These are phyloP conservation scores for Microthyrium microscopicum DNA, from an alignment of 2,329 filamentous ascomycete genomes.

Conservation along the genomic window DNA sequence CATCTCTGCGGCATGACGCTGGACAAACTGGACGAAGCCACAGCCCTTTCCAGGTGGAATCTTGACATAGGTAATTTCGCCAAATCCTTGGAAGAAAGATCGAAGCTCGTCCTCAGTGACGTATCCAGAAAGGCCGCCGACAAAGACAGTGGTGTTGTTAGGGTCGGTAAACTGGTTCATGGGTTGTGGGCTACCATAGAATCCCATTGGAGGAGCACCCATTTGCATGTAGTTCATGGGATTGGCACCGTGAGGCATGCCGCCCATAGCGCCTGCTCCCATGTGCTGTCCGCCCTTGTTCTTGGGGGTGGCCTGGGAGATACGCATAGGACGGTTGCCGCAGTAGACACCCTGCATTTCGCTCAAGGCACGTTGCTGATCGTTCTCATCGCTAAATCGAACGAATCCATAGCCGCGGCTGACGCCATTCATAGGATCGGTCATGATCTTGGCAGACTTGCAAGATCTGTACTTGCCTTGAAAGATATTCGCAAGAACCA, in stretches of 20 bases:
- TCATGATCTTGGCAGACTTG: slow-evolving; percentile 99
- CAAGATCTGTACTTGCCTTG: slow-evolving; percentile 90
- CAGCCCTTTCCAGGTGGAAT: slow-evolving; percentile 98
- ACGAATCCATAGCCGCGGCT: slow-evolving; percentile 97
- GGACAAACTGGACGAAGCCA: slow-evolving; percentile 97
- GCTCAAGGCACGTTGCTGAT: slow-evolving; percentile 86
- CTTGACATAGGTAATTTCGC: slow-evolving; percentile 99
- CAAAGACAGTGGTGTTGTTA: slow-evolving; percentile 98
- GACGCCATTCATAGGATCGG: slow-evolving; percentile 92
- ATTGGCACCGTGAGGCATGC: slow-evolving; percentile 14
- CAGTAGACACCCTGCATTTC: slow-evolving; percentile 99
- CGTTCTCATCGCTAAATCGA: slow-evolving; percentile 84
- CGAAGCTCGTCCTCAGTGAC: slow-evolving; percentile 99
- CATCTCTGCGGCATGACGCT: slow-evolving; percentile 98
- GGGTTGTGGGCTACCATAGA: slow-evolving; percentile 52
- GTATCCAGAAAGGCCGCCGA: slow-evolving; percentile 90
- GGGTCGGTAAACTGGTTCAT: slow-evolving; percentile 99
- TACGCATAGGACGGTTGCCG: slow-evolving; percentile 95
- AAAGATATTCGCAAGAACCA: slow-evolving; percentile 91
- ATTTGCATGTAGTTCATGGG: slow-evolving; percentile 47
- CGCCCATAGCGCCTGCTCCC: slow-evolving; percentile 26
- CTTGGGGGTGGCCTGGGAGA: slow-evolving; percentile 95
- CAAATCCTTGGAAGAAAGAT: slow-evolving; percentile 98
- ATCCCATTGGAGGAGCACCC: slow-evolving; percentile 47
- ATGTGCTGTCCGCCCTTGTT: slow-evolving; percentile 43